Percentiles rank a stretch among this genome's conserved stretches.
Evolutionary conservation across 208 protist species (phyloP).

Genomic region (Crithidia fasciculata): DNA sequence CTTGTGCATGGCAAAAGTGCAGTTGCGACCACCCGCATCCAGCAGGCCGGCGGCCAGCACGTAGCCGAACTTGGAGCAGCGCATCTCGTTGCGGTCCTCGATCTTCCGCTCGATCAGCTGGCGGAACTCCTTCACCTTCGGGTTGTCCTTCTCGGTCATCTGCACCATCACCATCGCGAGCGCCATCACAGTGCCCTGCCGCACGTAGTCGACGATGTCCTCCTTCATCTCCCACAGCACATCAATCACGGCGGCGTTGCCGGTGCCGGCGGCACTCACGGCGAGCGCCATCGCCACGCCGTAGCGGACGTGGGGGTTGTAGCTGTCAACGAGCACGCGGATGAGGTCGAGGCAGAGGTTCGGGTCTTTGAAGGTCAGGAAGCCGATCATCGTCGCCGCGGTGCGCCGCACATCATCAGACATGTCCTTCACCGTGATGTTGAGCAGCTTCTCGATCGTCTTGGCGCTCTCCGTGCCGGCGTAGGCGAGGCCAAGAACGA

Average conservation of each 20-base stretch:
- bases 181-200: conserved; percentile 97
- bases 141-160: conserved; percentile 86
- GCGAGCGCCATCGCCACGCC: conserved; percentile 98
- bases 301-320: conserved; percentile 99
- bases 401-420: conserved; percentile 98
- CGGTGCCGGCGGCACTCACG: conserved; percentile 97
- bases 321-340: conserved; percentile 93
- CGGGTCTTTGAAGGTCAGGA: conserved; percentile 97
- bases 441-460: conserved; percentile 96
- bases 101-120: conserved; percentile 75
- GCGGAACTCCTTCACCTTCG: conserved; percentile 90
- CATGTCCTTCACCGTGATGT: conserved; percentile 98
- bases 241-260: conserved; percentile 90
- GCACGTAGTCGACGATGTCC: conserved; percentile 97
- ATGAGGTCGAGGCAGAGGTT: conserved; percentile 89
- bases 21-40: conserved; percentile 98
- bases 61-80: conserved; percentile 97
- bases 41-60: conserved; percentile 97
- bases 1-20: conserved; percentile 95
- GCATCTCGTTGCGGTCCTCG: conserved; percentile 94
- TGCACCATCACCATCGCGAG: conserved; percentile 97
- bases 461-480: conserved; percentile 95
- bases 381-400: conserved; percentile 98
- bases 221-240: conserved; percentile 95
- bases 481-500: conserved; percentile 98